Base-by-base conservation (phyloP, 2,329 filamentous ascomycete genomes). In the Hymenoscyphus linearis region DNA sequence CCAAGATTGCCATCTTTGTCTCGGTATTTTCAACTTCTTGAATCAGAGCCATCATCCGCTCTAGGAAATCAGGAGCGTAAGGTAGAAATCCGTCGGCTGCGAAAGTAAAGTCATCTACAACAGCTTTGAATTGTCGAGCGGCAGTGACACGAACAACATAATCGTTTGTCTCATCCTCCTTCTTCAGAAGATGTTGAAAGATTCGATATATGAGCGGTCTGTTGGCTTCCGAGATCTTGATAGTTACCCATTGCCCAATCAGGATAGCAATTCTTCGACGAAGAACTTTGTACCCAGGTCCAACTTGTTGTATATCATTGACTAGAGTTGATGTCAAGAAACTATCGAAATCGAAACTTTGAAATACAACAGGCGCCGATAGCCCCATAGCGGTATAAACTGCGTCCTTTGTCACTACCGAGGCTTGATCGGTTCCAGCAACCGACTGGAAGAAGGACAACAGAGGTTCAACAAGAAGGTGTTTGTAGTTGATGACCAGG, bases 301-400 rank as follows among this genome's bases (percentile, higher is more conserved):
- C 80, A 53, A 77, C 76, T 57, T 80, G 77, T 71, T 96, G 92
- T 0, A 90, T 87, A 73, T 99, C 95, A 3, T 83, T 80, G 4
- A 90, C 85, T 35, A 99, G 79, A 0, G 89, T 92, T 4, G 86
- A 85, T 16, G 84, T 80, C 47, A 99, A 76, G 70, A 98, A 89
- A 1, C 80, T 74, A 71, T 96, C 89, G 75, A 98, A 98, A 74
- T 98, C 89, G 65, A 97, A 85, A 12, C 85, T 80, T 54, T 87
- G 79, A 62, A 87, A 82, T 16, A 98, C 78, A 44, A 93, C 86
- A 1, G 90, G 82, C 1, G 93, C 90, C 0, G 95, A 86, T 57
- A 97, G 81, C 2, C 93, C 93, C 77, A 99, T 88, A 12, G 93
- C 92, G 4, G 91, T 96, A 72, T 99, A 99, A 0, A 98, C 86